Conservation (phyloP, 352 stramenopile genomes). For the Phytopythium ostracodes region DNA sequence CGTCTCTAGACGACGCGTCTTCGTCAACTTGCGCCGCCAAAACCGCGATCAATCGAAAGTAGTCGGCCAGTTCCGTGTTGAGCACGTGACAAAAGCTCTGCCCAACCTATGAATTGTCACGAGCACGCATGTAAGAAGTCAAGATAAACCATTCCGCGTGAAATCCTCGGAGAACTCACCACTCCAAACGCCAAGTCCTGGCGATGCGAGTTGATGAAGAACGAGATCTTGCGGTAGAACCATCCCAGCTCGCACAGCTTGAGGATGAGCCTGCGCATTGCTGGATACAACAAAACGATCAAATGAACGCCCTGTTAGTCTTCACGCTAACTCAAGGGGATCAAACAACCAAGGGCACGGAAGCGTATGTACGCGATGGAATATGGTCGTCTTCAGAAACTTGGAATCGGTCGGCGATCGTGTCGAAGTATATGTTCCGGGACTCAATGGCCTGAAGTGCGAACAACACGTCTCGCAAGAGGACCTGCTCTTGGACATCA, state of each 20-base stretch:
- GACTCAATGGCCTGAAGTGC: constrained; percentile 93
- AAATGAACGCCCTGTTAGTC: not conserved
- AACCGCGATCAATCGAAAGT: constrained; percentile 92
- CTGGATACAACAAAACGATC: constrained; percentile 20
- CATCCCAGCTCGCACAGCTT: constrained; percentile 87
- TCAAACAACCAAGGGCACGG: not conserved
- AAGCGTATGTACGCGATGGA: constrained; percentile 56
- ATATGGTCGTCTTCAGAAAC: constrained; percentile 74
- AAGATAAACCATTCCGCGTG: not conserved
- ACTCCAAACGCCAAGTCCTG: constrained; percentile 74
- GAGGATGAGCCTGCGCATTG: constrained; percentile 80
- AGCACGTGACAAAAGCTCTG: constrained; percentile 90
- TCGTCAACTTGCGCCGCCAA: constrained; percentile 88
- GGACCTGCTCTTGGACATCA: constrained; percentile 79
- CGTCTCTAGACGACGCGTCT: constrained; percentile 59
- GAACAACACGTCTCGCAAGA: constrained; percentile 91
- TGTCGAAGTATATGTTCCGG: constrained; percentile 84
- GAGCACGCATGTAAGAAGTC: constrained; percentile 2
- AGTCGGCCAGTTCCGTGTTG: constrained; percentile 89
- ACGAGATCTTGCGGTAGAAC: constrained; percentile 85
- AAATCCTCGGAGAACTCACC: constrained; percentile 24
- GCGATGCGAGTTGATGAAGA: constrained; percentile 73
- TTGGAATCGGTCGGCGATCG: constrained; percentile 69
- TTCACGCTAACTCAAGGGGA: constrained; percentile 1
- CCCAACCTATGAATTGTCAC: constrained; percentile 41